Percentiles rank a stretch among this genome's conserved stretches.
Conservation (phyloP, 2,329 filamentous ascomycete genomes). For the Aureobasidium sp. region DNA sequence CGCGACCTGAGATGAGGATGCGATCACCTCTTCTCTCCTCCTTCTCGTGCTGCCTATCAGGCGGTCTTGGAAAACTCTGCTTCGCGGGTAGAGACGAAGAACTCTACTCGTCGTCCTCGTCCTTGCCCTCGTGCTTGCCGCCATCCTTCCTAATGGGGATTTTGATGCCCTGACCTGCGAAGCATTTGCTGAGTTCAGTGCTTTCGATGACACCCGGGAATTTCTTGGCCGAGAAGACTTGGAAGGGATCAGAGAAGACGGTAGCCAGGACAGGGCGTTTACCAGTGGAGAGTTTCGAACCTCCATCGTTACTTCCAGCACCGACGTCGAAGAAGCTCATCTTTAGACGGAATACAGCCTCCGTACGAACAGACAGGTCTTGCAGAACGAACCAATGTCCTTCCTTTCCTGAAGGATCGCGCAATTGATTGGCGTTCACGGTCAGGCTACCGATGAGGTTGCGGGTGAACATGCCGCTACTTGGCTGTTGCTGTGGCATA, state of each 20-base stretch:
- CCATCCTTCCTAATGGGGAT: slow-evolving; percentile 92
- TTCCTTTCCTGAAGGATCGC: slow-evolving; percentile 70
- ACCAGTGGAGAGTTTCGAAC: slow-evolving; percentile 55
- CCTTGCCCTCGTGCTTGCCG: slow-evolving; percentile 36
- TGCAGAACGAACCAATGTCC: slow-evolving; percentile 97
- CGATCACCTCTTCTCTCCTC: background rate
- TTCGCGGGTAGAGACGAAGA: background rate
- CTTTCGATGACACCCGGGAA: slow-evolving; percentile 97
- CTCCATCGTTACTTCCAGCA: slow-evolving; percentile 27
- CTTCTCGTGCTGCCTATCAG: background rate
- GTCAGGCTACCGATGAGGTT: slow-evolving; percentile 90
- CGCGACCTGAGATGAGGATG: too few relatives aligned
- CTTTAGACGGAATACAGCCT: slow-evolving; percentile 74
- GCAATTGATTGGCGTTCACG: slow-evolving; percentile 78
- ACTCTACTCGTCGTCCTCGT: slow-evolving; percentile 33
- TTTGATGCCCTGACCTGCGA: slow-evolving; percentile 90
- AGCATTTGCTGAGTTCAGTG: slow-evolving; percentile 82
- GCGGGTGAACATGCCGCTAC: slow-evolving; percentile 81
- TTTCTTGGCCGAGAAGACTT: slow-evolving; percentile 94
- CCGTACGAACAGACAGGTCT: slow-evolving; percentile 87
- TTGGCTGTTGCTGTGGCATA: slow-evolving; percentile 27
- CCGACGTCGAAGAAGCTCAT: slow-evolving; percentile 82
- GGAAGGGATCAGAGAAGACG: slow-evolving; percentile 81
- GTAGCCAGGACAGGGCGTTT: slow-evolving; percentile 75
- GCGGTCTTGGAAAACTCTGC: too few relatives aligned